Base-by-base conservation (phyloP, 805 yeast species). In the Kluyveromyces wickerhamii region DNA sequence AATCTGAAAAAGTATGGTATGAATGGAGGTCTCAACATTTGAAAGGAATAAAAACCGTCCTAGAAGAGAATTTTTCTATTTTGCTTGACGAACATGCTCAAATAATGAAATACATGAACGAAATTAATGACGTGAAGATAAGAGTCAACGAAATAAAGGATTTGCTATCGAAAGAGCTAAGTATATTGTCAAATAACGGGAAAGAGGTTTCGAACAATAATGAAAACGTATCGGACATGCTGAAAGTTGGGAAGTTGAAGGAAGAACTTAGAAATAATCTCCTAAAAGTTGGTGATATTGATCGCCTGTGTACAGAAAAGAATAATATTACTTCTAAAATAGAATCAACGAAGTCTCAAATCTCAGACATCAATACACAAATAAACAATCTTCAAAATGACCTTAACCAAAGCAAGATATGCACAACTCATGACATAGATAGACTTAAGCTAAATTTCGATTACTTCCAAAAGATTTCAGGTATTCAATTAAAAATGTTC, bases 1-100 rank as follows among this genome's bases (percentile, higher is more conserved):
- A 71, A 45, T 73, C 83, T 0, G 65, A 62, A 38, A 66, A 65
- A 24, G 69, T 69, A 0, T 78, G 84, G 83, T 72, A 71, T 43
- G 69, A 67, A 32, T 78, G 85, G 86, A 58, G 83, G 40, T 50
- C 61, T 9, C 72, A 72, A 40, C 64, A 76, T 30, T 48, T 71
- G 5, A 58, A 61, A 16, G 75, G 72, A 26, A 57, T 77, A 11
- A 47, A 67, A 21, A 51, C 31, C 15, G 60, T 54, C 7, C 30
- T 59, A 14, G 26, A 38, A 11, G 63, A 56, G 27, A 56, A 57
- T 33, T 23, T 52, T 2, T 23, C 38, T 2, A 19, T 47, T 6
- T 24, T 57, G 19, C 41, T 46, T 17, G 55, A 48, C 25, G 60
- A 52, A 29, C 35, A 42, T n/a, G 37, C 41, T 8, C 48, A 42